Conservation (phyloP, 1,284 basidiomycete species). For the Anthracocystis setariae region DNA sequence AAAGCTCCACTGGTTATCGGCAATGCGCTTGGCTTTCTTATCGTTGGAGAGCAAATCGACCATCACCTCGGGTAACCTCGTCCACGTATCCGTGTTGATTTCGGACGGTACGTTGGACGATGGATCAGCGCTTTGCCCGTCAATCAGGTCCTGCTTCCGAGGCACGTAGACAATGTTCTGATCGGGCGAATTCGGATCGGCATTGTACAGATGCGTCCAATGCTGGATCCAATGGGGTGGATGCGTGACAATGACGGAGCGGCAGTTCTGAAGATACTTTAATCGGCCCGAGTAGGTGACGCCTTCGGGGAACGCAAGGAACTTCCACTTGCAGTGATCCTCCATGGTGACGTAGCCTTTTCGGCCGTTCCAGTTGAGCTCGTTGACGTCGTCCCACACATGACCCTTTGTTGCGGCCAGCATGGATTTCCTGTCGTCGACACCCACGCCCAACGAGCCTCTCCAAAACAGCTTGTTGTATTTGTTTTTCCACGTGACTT, state of each 20-base stretch:
- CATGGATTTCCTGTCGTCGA: conserved; percentile 54
- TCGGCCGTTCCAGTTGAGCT: conserved; percentile 48
- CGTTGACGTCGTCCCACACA: conserved; percentile 57
- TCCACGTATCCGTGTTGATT: conserved; percentile 31
- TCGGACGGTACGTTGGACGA: too few species aligned
- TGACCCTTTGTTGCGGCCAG: conserved; percentile 44
- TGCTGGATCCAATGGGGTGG: conserved; percentile 62
- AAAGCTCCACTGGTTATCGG: conserved; percentile 59
- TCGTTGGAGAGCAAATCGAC: conserved; percentile 52
- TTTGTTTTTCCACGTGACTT: conserved; percentile 52
- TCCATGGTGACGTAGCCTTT: conserved; percentile 51
- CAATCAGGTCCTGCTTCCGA: too few species aligned
- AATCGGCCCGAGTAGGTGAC: conserved; percentile 62
- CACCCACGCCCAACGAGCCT: conserved; percentile 59
- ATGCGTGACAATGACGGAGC: conserved; percentile 61
- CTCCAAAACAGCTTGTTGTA: conserved; percentile 58
- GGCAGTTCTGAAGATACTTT: conserved; percentile 62
- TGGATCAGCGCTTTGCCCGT: too few species aligned
- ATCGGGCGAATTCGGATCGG: conserved; percentile 54
- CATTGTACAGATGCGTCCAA: conserved; percentile 63
- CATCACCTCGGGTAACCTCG: conserved; percentile 60
- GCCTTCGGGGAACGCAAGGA: conserved; percentile 63
- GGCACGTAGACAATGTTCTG: conserved; percentile 65
- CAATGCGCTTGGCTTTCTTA: conserved; percentile 51
- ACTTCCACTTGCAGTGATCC: conserved; percentile 64